Base-by-base conservation (phyloP, 179 eudicot species). In the Vitellaria paradoxa region DNA sequence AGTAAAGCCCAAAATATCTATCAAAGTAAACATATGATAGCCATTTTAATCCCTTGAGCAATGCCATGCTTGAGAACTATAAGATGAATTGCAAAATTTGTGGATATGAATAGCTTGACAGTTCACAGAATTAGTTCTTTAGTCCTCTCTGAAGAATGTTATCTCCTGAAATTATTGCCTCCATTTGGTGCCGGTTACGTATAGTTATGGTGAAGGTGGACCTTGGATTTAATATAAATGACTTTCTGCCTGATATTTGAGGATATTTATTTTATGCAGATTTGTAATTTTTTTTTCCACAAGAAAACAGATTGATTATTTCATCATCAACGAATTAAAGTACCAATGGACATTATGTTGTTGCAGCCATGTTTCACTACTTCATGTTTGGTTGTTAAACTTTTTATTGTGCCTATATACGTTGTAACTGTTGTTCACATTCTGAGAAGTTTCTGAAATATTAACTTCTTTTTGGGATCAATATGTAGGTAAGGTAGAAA, bases 401-500 rank as follows among this genome's bases (percentile, higher is more conserved):
- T 52, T 71, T 26, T 52, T 52, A 7, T 49, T 50, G n/a, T 52
- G 7, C n/a, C 40, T 70, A 50, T 20, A 50, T 70, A 20, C 10
- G 12, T 7, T 30, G 37, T 30, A 30, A 30, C 37, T 30, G 5
- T 70, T 23, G 42, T 50, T 50, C 42, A n/a, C 30, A 23, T 42
- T 70, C 37, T 23, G 10, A 17, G 40, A 53, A 64, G 49, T 75
- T 20, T 76, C 9, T n/a, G 2, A 4, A n/a, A 0, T 53, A 73
- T 72, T 78, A 53, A 79, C 75, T 57, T 72, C 59, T 80, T 75
- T 75, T 65, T 52, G 6, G 52, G 26, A 70, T 83, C 80, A 65
- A 79, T 40, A 78, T 87, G 87, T 86, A 79, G 86, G 87, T 82
- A 83, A 88, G 76, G 83, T 88, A 77, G 84, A 84, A 78, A 76